A percentile compares a stretch with the other conserved stretches of the same genome.
Evolutionary conservation across 2,329 filamentous ascomycete genomes (phyloP).

Genomic region (Fusarium sp.): DNA sequence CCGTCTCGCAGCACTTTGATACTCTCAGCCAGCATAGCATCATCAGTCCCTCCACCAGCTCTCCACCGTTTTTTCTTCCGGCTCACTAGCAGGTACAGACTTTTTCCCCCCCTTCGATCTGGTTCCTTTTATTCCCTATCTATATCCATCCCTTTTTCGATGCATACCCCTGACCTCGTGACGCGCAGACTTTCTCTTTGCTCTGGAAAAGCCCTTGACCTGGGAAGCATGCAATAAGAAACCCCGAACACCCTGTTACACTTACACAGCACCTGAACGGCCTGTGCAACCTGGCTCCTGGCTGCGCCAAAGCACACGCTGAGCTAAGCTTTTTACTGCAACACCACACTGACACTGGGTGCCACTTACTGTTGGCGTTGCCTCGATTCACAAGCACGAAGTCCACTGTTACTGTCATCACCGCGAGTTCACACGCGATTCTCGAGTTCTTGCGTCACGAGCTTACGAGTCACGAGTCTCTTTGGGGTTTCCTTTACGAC

Average conservation of each 20-base stretch:
- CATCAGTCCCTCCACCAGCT: constrained; percentile 40
- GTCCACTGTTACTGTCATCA: constrained; percentile 35
- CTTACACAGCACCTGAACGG: constrained; percentile 44
- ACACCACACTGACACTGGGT: constrained; percentile 24
- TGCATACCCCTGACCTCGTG: constrained; percentile 34
- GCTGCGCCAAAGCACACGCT: constrained; percentile 30
- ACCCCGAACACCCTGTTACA: constrained; percentile 38
- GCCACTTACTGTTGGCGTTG: constrained; percentile 25
- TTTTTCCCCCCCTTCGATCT: constrained; percentile 18
- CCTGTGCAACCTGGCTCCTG: constrained; percentile 25
- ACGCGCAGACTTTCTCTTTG: constrained; percentile 39
- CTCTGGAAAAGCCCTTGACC: constrained; percentile 23
- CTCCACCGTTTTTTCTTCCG: constrained; percentile 43
- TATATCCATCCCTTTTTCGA: constrained; percentile 25
- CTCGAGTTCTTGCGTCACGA: constrained; percentile 39
- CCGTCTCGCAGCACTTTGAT: constrained; percentile 31
- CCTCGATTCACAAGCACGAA: constrained; percentile 34
- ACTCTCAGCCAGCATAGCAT: constrained; percentile 38
- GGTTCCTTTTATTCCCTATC: constrained; percentile 27
- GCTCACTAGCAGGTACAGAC: constrained; percentile 40
- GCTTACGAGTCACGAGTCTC: constrained; percentile 40
- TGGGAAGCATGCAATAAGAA: constrained; percentile 25
- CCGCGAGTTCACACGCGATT: constrained; percentile 30
- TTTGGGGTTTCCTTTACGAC: constrained; percentile 24
- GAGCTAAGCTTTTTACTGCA: constrained; percentile 38